Conservation (phyloP, 176 grass and related monocot species). For the maize (Zea mays) region Zm-B73-REFERENCE-NAM-5.0 NC_050097.1:166279501-166280000, state of each 20-base stretch:
- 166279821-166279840: conserved; percentile 28
- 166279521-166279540: not conserved
- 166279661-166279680: conserved; percentile 21
- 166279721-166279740: conserved; percentile 1
- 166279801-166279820: conserved; percentile 24
- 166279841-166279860: conserved; percentile 18
- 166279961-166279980: conserved; percentile 90
- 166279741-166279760: not conserved
- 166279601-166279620: not conserved
- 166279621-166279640: not conserved
- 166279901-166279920: conserved; percentile 21
- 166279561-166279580: not conserved
- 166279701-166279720: conserved; percentile 8
- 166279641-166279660: conserved; percentile 3
- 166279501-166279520: not conserved
- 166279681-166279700: conserved; percentile 8
- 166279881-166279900: conserved; percentile 21
- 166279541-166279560: not conserved
- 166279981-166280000: conserved; percentile 89
- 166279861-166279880: conserved; percentile 12
- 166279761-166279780: conserved; percentile 11
- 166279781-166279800: conserved; percentile 13
- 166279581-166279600: conserved; percentile 6
- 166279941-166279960: conserved; percentile 98
- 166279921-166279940: conserved; percentile 77